Evolutionary conservation across 2,329 filamentous ascomycete genomes (phyloP), one percentile per base, ranked within the genome.

Genomic region (Reticulascus tulasneorum): DNA sequence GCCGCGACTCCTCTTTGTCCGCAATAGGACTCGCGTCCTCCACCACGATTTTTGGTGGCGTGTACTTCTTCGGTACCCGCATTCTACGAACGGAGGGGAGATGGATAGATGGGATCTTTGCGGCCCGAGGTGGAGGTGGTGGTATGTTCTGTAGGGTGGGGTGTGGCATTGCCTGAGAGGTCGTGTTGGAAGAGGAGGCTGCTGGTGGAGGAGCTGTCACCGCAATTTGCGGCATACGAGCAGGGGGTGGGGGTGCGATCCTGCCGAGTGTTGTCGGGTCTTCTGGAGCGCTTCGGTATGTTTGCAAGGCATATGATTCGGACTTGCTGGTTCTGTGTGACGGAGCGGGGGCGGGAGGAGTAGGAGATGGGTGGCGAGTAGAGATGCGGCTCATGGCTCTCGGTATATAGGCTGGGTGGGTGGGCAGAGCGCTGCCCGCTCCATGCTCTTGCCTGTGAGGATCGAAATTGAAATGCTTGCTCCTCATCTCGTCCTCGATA

Each of bases 361-460:
- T 33, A 10, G 43, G 42, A 2, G 38, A 28, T 17, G 26, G 37
- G 23, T 21, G 17, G 44, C 24, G 35, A 3, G 46, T 46, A 2
- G 43, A 36, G 21, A 48, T 47, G 7, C 59, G 52, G 39, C 54
- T 61, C 36, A 59, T 40, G 7, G 58, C 52, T 5, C 54, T 56
- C 1, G 67, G 65, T 15, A 71, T 60, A 32, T 75, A 75, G 0
- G 71, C 71, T 1, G 63, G 66, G 40, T 75, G 72, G 0, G 67
- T 57, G 0, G 71, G 71, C 26, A 74, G 54, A 1, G 59, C 58
- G 28, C 46, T 59, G 11, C 33, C 35, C 5, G 50, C 50, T 3
- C 46, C 52, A 9, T 47, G 45, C 9, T 40, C 33, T 6, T 29
- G 35, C 0, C 46, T 35, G 15, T 50, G 50, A 0, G 54, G 54